Base-by-base conservation (phyloP, 208 protist genomes). In the Naegleria gruberi region DNA sequence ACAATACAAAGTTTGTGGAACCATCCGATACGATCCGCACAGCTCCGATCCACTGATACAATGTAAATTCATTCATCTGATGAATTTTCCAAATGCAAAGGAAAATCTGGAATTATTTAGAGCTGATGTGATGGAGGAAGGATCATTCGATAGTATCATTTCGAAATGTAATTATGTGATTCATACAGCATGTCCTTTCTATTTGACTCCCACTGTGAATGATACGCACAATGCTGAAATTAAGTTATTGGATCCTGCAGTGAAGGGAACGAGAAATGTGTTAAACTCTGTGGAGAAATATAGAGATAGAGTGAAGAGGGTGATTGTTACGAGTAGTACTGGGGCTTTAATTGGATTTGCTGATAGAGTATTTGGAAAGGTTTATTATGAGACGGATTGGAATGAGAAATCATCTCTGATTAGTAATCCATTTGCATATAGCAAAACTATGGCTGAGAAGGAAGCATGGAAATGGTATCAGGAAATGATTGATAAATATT, bases 211-310 rank as follows among this genome's bases (percentile, higher is more conserved):
- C 23, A 57, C 45, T 8, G 19, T 46, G 4, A 77, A 89, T 30
- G 15, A 10, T 10, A 23, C 51, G 15, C 51, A 65, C 15, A 23
- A 65, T 65, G 51, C 51, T 65, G 6, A 65, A 23, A 23, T 37
- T 46, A 55, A 90, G 4, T 46, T 90, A n/a, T 12, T 90, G 15
- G 65, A 83, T 37, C 47, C 89, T 40, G 89, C 89, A 37, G 3
- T 90, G 19, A 90, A 81, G 12, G 89, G 89, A 37, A 90, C 89
- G 0, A 7, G 4, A 43, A 77, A 77, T 82, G 89, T 90, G 8
- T 37, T 90, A 41, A 74, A 65, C 30, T 65, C 51, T 65, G 51
- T 65, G 23, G 4, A 15, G 17, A n/a, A 12, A 10, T 40, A 19
- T 40, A 34, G 34, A 82, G 30, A 77, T 37, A 10, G 30, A 4